phyloP scores from a whole-genome alignment of 257 asterid genomes.

The Ehretia macrophylla region DNA sequence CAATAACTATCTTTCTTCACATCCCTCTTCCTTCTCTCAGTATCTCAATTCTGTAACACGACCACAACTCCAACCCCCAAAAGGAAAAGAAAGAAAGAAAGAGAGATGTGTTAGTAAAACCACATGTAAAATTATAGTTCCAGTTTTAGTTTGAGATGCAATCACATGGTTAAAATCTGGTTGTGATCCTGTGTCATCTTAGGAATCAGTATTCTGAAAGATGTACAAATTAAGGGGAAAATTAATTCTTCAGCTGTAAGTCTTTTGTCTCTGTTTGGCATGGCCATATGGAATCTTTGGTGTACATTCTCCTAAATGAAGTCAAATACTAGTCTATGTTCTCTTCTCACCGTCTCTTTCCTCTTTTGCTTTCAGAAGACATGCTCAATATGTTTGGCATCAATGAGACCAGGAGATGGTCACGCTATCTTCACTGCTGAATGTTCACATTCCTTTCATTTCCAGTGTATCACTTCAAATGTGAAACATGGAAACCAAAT shows the following conservation, averaged over 20 bases:
- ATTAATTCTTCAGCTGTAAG: background rate
- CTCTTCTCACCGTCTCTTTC: constrained; percentile 12
- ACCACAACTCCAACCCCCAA: too few relatives aligned
- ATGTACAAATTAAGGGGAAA: background rate
- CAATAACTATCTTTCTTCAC: too few relatives aligned
- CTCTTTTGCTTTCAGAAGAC: constrained; percentile 44
- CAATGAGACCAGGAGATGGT: constrained; percentile 88
- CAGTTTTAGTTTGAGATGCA: background rate
- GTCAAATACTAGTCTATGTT: background rate
- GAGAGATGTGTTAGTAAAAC: too few relatives aligned
- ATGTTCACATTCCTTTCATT: constrained; percentile 94
- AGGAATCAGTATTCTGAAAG: too few relatives aligned
- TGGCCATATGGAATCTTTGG: background rate
- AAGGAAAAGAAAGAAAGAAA: too few relatives aligned
- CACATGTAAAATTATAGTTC: too few relatives aligned
- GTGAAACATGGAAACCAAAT: constrained; percentile 89
- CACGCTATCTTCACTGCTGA: constrained; percentile 96
- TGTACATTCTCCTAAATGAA: too few relatives aligned
- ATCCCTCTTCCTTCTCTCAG: too few relatives aligned
- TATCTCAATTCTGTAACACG: too few relatives aligned
- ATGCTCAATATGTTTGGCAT: constrained; percentile 83
- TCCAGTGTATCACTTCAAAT: constrained; percentile 89
- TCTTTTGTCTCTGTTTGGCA: background rate
- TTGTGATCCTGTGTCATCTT: too few relatives aligned
- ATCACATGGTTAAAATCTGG: background rate